These are phyloP conservation scores for Trichosporon sp. DNA, from an alignment of 1,284 basidiomycete genomes.

Conservation along the genomic window DNA sequence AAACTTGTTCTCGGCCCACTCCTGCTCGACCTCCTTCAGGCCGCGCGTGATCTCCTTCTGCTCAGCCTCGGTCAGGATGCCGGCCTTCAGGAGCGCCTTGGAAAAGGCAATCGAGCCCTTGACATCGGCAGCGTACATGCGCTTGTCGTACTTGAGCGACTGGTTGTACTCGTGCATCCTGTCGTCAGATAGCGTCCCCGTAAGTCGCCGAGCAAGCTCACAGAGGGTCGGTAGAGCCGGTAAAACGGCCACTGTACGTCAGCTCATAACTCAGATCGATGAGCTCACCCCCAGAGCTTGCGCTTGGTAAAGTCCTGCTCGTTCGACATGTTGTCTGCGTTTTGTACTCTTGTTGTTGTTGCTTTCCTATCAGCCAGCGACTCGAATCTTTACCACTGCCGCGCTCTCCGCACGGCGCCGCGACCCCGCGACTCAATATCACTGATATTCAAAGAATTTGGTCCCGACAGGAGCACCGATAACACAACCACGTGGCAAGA, in stretches of 20 bases:
- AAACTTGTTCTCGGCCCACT: conserved; percentile 82
- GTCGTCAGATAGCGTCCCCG: neutral
- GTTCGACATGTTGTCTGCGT: conserved; percentile 17
- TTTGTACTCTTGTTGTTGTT: neutral
- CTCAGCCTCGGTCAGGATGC: conserved; percentile 73
- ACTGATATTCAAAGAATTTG: neutral
- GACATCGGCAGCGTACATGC: conserved; percentile 90
- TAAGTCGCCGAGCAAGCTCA: conserved; percentile 45
- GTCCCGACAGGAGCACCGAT: neutral
- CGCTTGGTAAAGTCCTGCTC: conserved; percentile 45
- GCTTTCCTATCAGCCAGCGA: neutral
- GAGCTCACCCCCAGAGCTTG: conserved; percentile 46
- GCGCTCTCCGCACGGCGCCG: neutral
- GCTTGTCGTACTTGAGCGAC: conserved; percentile 87
- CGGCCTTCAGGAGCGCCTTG: conserved; percentile 70
- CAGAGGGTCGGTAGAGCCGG: conserved; percentile 60
- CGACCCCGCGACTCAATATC: neutral
- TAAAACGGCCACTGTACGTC: conserved; percentile 17
- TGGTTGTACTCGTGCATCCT: conserved; percentile 96
- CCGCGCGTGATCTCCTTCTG: conserved; percentile 68
- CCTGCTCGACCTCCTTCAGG: conserved; percentile 68
- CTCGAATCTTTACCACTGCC: neutral
- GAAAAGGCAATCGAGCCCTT: conserved; percentile 93
- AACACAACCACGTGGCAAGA: neutral
- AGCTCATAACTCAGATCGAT: conserved; percentile 9